Evolutionary conservation across 352 stramenopile species (phyloP).

Genomic region (Phytophthora pseudosyringae): DNA sequence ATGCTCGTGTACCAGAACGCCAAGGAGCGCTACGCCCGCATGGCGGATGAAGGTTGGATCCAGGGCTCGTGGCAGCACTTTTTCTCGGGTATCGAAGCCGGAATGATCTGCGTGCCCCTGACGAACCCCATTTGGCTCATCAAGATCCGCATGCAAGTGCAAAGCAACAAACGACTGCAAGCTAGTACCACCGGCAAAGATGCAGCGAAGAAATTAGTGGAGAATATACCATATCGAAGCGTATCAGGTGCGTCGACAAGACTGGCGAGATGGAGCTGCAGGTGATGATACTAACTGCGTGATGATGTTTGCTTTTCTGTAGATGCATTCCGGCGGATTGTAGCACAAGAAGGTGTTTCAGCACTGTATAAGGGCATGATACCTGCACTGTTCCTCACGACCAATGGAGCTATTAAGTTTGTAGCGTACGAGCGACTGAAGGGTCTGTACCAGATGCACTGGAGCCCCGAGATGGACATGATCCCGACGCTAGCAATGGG

Average conservation of each 20-base stretch:
- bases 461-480: slow-evolving; percentile 70
- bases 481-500: slow-evolving; percentile 81
- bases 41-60: slow-evolving; percentile 72
- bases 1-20: slow-evolving; percentile 98
- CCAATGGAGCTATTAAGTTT: slow-evolving; percentile 97
- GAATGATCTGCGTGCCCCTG: slow-evolving; percentile 93
- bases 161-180: slow-evolving; percentile 61
- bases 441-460: slow-evolving; percentile 62
- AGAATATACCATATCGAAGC: slow-evolving; percentile 72
- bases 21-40: slow-evolving; percentile 87
- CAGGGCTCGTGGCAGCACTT: slow-evolving; percentile 86
- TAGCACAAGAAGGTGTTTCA: slow-evolving; percentile 93
- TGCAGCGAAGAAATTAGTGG: slow-evolving; percentile 52
- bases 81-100: slow-evolving; percentile 80
- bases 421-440: slow-evolving; percentile 85
- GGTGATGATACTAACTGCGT: slow-evolving; percentile 5
- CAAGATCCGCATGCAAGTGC: slow-evolving; percentile 97
- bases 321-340: slow-evolving; percentile 95
- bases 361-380: slow-evolving; percentile 97
- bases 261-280: background rate
- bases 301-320: slow-evolving; percentile 14
- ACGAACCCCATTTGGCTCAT: slow-evolving; percentile 99
- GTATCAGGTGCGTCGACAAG: slow-evolving; percentile 47
- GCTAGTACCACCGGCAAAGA: slow-evolving; percentile 58
- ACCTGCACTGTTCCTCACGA: slow-evolving; percentile 95